phyloP scores from a whole-genome alignment of 2,329 filamentous ascomycete genomes.

The Cladosporium sp. region DNA sequence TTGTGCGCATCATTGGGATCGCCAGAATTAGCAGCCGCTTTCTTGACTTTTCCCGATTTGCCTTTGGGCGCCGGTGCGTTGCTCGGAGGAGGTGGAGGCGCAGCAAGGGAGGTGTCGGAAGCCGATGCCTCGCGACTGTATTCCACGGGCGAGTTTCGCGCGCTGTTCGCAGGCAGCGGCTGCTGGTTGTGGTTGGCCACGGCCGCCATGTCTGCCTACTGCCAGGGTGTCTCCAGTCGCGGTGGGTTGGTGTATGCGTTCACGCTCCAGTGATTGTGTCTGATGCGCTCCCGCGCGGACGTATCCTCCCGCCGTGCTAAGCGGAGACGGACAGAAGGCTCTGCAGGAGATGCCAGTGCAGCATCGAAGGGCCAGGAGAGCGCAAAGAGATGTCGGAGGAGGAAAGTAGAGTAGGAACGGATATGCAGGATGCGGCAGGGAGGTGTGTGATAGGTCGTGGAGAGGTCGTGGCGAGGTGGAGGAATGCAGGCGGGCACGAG shows the following conservation, averaged over 20 bases:
- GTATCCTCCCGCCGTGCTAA: constrained; percentile 2
- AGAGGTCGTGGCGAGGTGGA: constrained; percentile 7
- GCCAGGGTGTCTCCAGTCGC: constrained; percentile 6
- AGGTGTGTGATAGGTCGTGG: background rate
- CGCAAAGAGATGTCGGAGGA: background rate
- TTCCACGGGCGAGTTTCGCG: constrained; percentile 28
- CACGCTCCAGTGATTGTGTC: background rate
- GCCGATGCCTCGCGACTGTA: constrained; percentile 27
- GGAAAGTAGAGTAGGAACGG: too few relatives aligned
- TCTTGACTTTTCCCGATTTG: constrained; percentile 72
- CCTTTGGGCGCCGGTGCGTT: constrained; percentile 59
- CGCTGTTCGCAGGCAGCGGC: constrained; percentile 21
- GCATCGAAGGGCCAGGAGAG: constrained; percentile 27
- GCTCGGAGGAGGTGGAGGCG: constrained; percentile 36
- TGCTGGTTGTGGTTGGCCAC: constrained; percentile 28
- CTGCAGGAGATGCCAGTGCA: constrained; percentile 23
- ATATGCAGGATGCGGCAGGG: too few relatives aligned
- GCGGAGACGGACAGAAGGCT: background rate
- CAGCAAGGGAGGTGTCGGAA: constrained; percentile 28
- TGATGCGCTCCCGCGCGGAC: constrained; percentile 12
- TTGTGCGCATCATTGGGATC: constrained; percentile 90
- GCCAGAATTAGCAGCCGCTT: constrained; percentile 57
- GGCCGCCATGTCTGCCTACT: constrained; percentile 31
- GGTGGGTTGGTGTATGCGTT: background rate
- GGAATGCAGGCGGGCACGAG: constrained; percentile 2